phyloP scores from a whole-genome alignment of 768 basidiomycete species.

The Mrakia gelida region DNA sequence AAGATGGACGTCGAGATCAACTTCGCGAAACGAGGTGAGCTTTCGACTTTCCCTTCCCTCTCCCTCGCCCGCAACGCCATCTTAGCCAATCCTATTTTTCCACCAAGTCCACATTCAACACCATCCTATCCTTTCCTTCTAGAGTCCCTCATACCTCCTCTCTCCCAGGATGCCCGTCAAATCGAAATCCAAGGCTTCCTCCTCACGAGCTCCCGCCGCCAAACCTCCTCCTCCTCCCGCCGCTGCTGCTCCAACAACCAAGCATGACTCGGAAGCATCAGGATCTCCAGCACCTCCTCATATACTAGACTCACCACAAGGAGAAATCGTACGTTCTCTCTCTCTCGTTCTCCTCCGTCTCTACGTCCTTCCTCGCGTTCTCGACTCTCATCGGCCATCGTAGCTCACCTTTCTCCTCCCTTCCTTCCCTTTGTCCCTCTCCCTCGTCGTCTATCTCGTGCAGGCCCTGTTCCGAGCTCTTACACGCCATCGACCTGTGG shows the following conservation, averaged over 20 bases:
- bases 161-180: background rate
- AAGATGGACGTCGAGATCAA: background rate
- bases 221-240: background rate
- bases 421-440: background rate
- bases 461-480: slow-evolving; percentile 19
- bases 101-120: too few species aligned
- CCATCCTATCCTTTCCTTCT: background rate
- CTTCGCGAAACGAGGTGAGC: too few species aligned
- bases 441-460: background rate
- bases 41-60: background rate
- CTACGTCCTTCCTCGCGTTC: background rate
- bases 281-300: background rate
- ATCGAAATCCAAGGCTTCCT: background rate
- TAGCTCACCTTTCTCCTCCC: background rate
- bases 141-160: background rate
- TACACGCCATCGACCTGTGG: slow-evolving; percentile 8
- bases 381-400: background rate
- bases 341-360: background rate
- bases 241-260: background rate
- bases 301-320: background rate
- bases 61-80: background rate
- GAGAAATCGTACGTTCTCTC: background rate
- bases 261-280: background rate
- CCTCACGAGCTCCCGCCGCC: background rate
- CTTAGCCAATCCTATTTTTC: background rate